A percentile compares a stretch with the other conserved stretches of the same genome.
Evolutionary conservation across 495 filamentous ascomycete genomes (phyloP).

Genomic region (Penicillium diatomitis): DNA sequence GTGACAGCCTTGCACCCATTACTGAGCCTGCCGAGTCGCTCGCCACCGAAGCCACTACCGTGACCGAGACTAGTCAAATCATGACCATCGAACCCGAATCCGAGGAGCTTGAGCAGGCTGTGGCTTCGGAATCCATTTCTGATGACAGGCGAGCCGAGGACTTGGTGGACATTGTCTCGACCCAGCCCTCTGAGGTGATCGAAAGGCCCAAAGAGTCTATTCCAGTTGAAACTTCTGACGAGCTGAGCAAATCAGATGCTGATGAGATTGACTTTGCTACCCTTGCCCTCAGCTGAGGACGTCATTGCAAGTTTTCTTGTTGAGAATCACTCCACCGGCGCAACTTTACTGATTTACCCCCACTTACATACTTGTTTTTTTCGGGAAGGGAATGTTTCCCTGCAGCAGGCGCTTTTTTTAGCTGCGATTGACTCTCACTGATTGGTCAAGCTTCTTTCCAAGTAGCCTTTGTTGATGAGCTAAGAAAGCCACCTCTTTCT

Average conservation of each 20-base stretch:
- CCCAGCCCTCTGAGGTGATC: constrained; percentile 3
- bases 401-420: no score
- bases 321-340: background rate
- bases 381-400: no score
- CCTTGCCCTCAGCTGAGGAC: constrained; percentile 17
- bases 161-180: background rate
- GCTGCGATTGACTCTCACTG: no score
- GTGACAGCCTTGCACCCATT: background rate
- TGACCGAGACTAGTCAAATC: background rate
- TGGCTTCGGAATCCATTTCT: background rate
- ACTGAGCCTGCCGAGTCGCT: background rate
- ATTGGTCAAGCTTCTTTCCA: constrained; percentile 2
- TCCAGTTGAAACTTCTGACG: constrained; percentile 1
- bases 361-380: background rate
- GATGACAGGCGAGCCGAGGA: constrained; percentile 3
- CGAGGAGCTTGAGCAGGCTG: background rate
- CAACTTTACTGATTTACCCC: background rate
- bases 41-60: background rate
- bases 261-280: constrained; percentile 24
- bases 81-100: background rate
- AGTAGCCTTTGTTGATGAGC: constrained; percentile 5
- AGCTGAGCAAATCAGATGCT: constrained; percentile 10
- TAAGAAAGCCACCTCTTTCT: background rate
- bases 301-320: constrained; percentile 5
- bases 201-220: constrained; percentile 4